phyloP scores from a whole-genome alignment of 2,329 filamentous ascomycete species.

The Alternaria sp. region DNA sequence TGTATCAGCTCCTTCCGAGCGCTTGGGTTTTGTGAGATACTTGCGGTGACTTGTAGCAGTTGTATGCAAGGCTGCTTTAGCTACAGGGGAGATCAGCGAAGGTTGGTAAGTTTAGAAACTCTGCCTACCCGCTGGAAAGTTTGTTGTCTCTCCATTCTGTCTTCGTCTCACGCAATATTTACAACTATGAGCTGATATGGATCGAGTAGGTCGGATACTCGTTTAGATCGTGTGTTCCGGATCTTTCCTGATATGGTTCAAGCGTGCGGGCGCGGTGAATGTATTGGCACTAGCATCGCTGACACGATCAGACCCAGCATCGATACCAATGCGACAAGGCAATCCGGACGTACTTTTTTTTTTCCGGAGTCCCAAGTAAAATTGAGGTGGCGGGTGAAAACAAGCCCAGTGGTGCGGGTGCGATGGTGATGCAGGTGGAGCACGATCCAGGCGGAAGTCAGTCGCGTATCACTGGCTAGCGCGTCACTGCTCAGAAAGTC shows the following conservation, averaged over 20 bases:
- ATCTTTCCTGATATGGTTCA: neutral
- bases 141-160: slow-evolving; percentile 50
- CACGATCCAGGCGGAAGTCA: slow-evolving; percentile 17
- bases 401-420: neutral
- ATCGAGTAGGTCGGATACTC: neutral
- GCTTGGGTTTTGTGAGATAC: slow-evolving; percentile 58
- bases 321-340: neutral
- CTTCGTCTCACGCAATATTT: neutral
- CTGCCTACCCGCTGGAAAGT: slow-evolving; percentile 50
- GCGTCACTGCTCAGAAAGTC: slow-evolving; percentile 27
- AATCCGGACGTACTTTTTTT: neutral
- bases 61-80: slow-evolving; percentile 68
- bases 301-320: neutral
- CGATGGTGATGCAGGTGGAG: slow-evolving; percentile 2
- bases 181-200: neutral
- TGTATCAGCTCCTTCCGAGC: slow-evolving; percentile 58
- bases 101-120: neutral
- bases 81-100: slow-evolving; percentile 42
- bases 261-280: neutral
- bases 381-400: neutral
- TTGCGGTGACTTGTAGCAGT: slow-evolving; percentile 64
- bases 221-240: neutral
- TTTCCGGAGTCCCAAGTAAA: neutral
- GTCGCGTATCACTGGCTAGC: slow-evolving; percentile 27
- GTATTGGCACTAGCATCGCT: neutral